These are phyloP conservation scores for Murraya paniculata DNA, from an alignment of 345 rosid species.

Conservation along the genomic window DNA sequence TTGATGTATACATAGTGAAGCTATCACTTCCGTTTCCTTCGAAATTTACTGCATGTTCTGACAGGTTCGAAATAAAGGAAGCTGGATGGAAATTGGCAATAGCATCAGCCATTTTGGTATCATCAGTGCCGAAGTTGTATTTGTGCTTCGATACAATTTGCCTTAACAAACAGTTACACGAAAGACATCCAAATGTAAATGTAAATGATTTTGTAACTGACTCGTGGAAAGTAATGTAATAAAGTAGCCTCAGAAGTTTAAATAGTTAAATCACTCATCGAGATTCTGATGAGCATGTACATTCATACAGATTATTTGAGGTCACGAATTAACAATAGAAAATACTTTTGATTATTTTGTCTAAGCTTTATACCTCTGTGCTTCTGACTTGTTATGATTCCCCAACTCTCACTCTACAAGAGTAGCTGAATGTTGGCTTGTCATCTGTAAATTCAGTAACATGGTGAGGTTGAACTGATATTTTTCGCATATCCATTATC, in stretches of 20 bases:
- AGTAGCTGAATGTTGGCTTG: not conserved
- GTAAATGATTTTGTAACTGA: too few relatives aligned
- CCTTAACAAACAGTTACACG: conserved; percentile 80
- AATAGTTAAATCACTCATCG: not conserved
- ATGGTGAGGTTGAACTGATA: not conserved
- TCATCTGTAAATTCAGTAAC: not conserved
- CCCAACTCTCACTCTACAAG: not conserved
- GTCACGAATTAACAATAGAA: not conserved
- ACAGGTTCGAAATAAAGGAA: conserved; percentile 87
- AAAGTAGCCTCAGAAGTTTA: not conserved
- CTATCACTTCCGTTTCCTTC: not conserved
- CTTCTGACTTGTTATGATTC: conserved; percentile 4
- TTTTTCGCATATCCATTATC: not conserved
- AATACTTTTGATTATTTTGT: too few relatives aligned
- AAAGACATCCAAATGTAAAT: conserved; percentile 63
- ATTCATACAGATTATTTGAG: not conserved
- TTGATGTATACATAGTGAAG: too few relatives aligned
- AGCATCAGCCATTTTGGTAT: conserved; percentile 96
- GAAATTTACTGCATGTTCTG: not conserved
- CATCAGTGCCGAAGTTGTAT: conserved; percentile 94
- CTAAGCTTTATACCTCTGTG: not conserved
- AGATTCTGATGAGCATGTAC: not conserved
- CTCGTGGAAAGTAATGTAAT: conserved; percentile 60
- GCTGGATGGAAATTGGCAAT: conserved; percentile 99
- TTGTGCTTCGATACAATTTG: conserved; percentile 83